Percentiles rank a stretch among this genome's conserved stretches.
phyloP scores from a whole-genome alignment of 2,329 filamentous ascomycete genomes.

The Penicillium sp. region DNA sequence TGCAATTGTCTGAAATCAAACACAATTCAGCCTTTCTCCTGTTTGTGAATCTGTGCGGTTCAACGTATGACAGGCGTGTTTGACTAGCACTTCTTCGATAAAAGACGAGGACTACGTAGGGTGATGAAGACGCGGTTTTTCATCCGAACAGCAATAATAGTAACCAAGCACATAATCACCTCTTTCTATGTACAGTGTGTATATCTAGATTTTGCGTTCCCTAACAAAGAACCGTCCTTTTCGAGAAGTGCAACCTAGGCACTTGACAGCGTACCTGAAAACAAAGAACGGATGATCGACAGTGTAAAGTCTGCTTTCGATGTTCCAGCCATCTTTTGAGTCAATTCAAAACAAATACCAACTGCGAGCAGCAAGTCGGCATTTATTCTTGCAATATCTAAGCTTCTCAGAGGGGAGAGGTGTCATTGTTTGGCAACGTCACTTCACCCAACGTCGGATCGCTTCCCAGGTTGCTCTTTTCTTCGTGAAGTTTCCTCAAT shows the following conservation, averaged over 20 bases:
- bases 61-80: background rate
- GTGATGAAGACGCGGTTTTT: background rate
- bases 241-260: background rate
- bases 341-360: background rate
- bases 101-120: background rate
- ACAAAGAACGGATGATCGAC: conserved; percentile 5
- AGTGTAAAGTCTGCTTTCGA: background rate
- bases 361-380: background rate
- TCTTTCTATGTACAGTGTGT: background rate
- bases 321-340: background rate
- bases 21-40: background rate
- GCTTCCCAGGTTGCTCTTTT: background rate
- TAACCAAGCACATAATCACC: background rate
- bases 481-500: background rate
- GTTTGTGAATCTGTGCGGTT: background rate
- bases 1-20: background rate
- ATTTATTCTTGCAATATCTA: background rate
- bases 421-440: background rate
- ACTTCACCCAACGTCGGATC: background rate
- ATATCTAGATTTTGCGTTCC: background rate
- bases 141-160: background rate
- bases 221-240: background rate
- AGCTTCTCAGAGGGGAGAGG: background rate
- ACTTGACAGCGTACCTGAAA: too few species aligned
- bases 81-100: background rate